Evolutionary conservation across 371 early-diverging fungal species (phyloP), one percentile per base, ranked within the genome.

Genomic region (Haplosporangium sp.): DNA sequence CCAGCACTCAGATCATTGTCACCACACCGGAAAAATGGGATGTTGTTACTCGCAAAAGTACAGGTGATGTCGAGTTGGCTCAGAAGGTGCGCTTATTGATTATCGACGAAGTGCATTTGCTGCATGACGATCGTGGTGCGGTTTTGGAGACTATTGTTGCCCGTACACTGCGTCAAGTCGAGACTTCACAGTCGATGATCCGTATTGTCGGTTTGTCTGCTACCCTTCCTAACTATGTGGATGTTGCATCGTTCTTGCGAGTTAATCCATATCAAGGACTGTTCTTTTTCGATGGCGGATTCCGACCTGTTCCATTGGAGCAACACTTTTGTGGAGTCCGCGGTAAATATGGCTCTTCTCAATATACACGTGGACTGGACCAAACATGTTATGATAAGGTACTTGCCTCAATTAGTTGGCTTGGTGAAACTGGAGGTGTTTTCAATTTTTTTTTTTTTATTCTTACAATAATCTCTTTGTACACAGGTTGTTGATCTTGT

Each of bases 11-110:
- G 83, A 95, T 99, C 69, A 95, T 99, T 70, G 97, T 99, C 15
- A 99, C 99, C 11, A 99, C 99, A 1, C 99, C 99, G 0, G 99
- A 99, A 83, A 99, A 99, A 82, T 99, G 99, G 98, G 99, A 99
- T 88, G 98, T 99, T 2, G 94, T 98, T 35, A 99, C 99, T 8
- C 88, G 99, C 75, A 99, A 98, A 86, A 88, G 94, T 34, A 93
- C 92, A 2, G 97, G 96, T 27, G 97, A 97, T 85, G 92, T 90
- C 4, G 97, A 97, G 73, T 86, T 98, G n/a, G 91, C 94, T 6
- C 93, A 93, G 73, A 92, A 95, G 75, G 77, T 77, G 40, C 72
- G 75, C 10, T 85, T 99, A 58, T 85, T 99, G 61, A 97, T 99
- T 61, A 94, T 99, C 74, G 99, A 99, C 87, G 99, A 99, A 87